Conservation (phyloP, 2,329 filamentous ascomycete genomes). For the Trichophyton verrucosum region DNA sequence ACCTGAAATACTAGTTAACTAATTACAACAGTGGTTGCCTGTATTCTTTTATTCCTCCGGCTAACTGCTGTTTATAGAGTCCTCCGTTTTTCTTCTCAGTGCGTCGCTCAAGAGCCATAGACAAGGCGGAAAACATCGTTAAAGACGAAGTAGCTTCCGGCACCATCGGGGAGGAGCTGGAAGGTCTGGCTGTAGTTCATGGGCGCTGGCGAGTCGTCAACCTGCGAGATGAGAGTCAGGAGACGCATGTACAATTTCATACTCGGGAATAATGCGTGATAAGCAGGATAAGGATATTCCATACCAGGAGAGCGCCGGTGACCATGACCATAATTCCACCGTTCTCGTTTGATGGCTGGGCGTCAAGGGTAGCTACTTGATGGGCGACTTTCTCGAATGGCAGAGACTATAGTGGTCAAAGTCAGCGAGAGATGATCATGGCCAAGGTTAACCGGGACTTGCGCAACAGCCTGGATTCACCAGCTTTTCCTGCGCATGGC, state of each 20-base stretch:
- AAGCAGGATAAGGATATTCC: conserved; percentile 20
- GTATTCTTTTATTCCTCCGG: not conserved
- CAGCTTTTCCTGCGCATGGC: not conserved
- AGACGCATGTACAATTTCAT: not conserved
- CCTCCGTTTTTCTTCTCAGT: not conserved
- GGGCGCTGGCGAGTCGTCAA: conserved; percentile 71
- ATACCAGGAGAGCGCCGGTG: conserved; percentile 71
- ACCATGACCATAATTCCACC: conserved; percentile 75
- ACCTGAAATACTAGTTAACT: not conserved
- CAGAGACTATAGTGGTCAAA: conserved; percentile 44
- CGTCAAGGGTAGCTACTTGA: conserved; percentile 63
- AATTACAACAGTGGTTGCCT: not conserved
- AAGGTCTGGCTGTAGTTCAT: conserved; percentile 90
- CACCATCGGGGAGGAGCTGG: conserved; percentile 59
- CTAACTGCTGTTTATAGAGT: not conserved
- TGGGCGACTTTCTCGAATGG: conserved; percentile 76
- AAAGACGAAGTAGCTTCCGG: conserved; percentile 68
- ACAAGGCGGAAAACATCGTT: conserved; percentile 94
- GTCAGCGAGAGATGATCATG: not conserved
- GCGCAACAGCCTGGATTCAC: not conserved
- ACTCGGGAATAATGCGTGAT: no score
- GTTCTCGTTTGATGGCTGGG: conserved; percentile 58
- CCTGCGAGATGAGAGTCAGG: conserved; percentile 38
- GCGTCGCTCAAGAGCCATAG: conserved; percentile 23
- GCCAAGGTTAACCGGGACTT: not conserved